Base-by-base conservation (phyloP, 768 basidiomycete genomes). In the Psilocybe subaeruginosa region DNA sequence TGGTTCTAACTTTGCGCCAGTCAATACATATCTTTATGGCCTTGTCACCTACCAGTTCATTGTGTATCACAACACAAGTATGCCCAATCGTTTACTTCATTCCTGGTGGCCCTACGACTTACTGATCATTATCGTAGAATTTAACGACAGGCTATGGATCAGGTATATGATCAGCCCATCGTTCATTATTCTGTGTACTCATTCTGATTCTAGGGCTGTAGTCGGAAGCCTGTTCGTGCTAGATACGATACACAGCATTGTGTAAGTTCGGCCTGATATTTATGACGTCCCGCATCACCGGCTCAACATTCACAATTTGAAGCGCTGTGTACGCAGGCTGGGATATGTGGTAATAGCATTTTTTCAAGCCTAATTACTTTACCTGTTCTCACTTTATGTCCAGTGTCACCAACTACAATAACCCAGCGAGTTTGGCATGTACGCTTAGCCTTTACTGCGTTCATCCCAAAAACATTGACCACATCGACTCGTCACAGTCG, bases 11-110 rank as follows among this genome's bases (percentile, higher is more conserved):
- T 48, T 23, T 54, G 16, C 17, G 8, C 35, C 63, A 68, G 71
- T 75, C 52, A 75, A 75, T 62, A 74, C 74, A 17, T 73, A 73
- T 59, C 63, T 82, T 11, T 80, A 76, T 59, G 80, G 80, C 0
- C 69, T 80, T 11, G 80, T 81, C 61, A 71, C 72, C 1, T 78
- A 74, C 66, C 78, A 80, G 59, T 82, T 81, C 61, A 70, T 73
- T 6, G 63, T 70, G 6, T 82, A 82, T 61, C 69, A 74, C 64
- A 72, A 68, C 59, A 72, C 75, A 23, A 73, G 75, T 76, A 48
- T 19, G 72, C 29, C n/a, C 49, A 63, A 56, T 54, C 16, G 19
- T 56, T 47, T 35, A 8, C 23, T 48, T 9, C 12, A 27, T 8
- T 47, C 48, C 47, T 61, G 58, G 51, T 43, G 45, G 23, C 23